Percentiles rank a stretch among this genome's conserved stretches.
Evolutionary conservation across 176 grass and related monocot species (phyloP).

Genomic region (Hyparrhenia diplandra): DNA sequence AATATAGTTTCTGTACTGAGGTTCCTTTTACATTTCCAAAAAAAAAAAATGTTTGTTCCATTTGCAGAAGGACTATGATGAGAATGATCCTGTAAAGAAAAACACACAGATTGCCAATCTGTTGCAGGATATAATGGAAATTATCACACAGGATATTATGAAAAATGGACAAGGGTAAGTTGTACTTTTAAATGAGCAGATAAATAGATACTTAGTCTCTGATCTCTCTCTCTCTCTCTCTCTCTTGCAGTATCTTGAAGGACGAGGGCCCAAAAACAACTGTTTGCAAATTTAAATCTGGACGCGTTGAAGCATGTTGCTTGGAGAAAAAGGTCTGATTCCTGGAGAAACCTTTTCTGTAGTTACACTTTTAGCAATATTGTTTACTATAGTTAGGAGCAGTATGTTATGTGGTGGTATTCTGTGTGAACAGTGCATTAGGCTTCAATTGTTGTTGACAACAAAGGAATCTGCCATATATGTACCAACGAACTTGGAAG

Average conservation of each 20-base stretch:
- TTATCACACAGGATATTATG: slow-evolving; percentile 88
- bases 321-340: slow-evolving; percentile 70
- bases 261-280: slow-evolving; percentile 17
- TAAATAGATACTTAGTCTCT: neutral
- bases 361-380: slow-evolving; percentile 4
- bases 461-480: slow-evolving; percentile 94
- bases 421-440: slow-evolving; percentile 57
- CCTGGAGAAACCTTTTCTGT: slow-evolving; percentile 29
- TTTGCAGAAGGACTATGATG: slow-evolving; percentile 56
- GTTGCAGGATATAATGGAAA: slow-evolving; percentile 96
- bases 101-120: slow-evolving; percentile 71
- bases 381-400: neutral
- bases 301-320: slow-evolving; percentile 8
- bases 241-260: slow-evolving; percentile 32
- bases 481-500: slow-evolving; percentile 78
- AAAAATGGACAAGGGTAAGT: slow-evolving; percentile 49
- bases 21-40: neutral
- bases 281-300: slow-evolving; percentile 65
- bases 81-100: slow-evolving; percentile 33
- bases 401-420: neutral
- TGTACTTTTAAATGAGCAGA: neutral
- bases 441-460: slow-evolving; percentile 81
- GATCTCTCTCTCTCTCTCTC: neutral
- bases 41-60: slow-evolving; percentile 2
- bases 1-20: neutral